phyloP scores from a whole-genome alignment of 2,329 filamentous ascomycete genomes.

The Moelleriella libera region DNA sequence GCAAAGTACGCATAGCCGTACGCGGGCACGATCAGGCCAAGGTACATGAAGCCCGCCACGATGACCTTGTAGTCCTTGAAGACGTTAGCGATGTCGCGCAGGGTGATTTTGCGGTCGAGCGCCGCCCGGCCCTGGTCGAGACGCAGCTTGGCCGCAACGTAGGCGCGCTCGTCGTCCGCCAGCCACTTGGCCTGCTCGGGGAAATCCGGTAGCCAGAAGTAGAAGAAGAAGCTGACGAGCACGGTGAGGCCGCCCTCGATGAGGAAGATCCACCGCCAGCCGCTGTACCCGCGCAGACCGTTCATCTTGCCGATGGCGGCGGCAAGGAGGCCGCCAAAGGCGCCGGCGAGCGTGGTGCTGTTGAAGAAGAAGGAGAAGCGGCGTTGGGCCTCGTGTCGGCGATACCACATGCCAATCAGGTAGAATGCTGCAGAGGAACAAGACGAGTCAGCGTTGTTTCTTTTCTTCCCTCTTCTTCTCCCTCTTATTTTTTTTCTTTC shows the following conservation, averaged over 20 bases:
- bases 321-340: slow-evolving; percentile 77
- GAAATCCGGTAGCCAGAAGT: slow-evolving; percentile 56
- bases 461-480: slow-evolving; percentile 18
- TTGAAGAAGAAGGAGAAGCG: slow-evolving; percentile 91
- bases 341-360: slow-evolving; percentile 63
- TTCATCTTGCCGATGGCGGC: slow-evolving; percentile 74
- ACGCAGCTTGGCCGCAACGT: slow-evolving; percentile 50
- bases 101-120: slow-evolving; percentile 44
- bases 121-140: slow-evolving; percentile 56
- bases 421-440: slow-evolving; percentile 33
- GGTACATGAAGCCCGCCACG: slow-evolving; percentile 67
- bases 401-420: slow-evolving; percentile 81
- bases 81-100: slow-evolving; percentile 43
- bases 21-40: slow-evolving; percentile 63
- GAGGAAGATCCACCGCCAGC: slow-evolving; percentile 58
- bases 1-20: slow-evolving; percentile 70
- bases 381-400: slow-evolving; percentile 73
- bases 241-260: slow-evolving; percentile 40
- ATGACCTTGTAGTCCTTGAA: slow-evolving; percentile 65
- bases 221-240: slow-evolving; percentile 36
- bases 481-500: not conserved
- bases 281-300: slow-evolving; percentile 37
- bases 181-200: slow-evolving; percentile 59
- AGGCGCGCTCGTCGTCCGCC: slow-evolving; percentile 51
- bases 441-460: slow-evolving; percentile 5